These are phyloP conservation scores for Oemleria cerasiformis DNA, from an alignment of 306 rosid genomes.

Conservation along the genomic window DNA sequence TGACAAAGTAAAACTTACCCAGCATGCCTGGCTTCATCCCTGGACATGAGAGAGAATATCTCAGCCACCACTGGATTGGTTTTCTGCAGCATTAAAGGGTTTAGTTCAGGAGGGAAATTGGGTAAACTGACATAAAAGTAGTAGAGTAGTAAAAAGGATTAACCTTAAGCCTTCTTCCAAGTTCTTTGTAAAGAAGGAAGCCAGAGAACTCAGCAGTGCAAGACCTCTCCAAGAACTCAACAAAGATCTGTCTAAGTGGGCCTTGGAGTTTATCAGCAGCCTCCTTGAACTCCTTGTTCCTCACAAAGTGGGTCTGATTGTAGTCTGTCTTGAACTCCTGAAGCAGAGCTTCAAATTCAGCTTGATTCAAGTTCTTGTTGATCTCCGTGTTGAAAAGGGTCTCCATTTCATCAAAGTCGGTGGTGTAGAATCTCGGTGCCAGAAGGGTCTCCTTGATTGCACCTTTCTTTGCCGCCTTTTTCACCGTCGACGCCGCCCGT, in stretches of 20 bases:
- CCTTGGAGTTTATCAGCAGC: slow-evolving; percentile 92
- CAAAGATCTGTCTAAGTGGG: slow-evolving; percentile 85
- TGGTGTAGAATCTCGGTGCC: slow-evolving; percentile 93
- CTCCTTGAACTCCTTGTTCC: slow-evolving; percentile 97
- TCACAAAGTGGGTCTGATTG: slow-evolving; percentile 94
- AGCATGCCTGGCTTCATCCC: slow-evolving; percentile 99
- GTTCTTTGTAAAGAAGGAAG: slow-evolving; percentile 94
- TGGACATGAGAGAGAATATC: slow-evolving; percentile 98
- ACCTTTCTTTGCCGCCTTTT: slow-evolving; percentile 53
- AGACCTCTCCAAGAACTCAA: slow-evolving; percentile 96
- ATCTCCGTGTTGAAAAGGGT: slow-evolving; percentile 94
- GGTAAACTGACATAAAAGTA: too few relatives aligned
- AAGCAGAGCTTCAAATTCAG: slow-evolving; percentile 81
- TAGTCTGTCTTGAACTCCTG: slow-evolving; percentile 99
- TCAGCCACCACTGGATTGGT: slow-evolving; percentile 99
- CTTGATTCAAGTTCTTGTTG: slow-evolving; percentile 76
- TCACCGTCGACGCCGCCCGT: slow-evolving; percentile 29
- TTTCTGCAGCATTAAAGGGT: slow-evolving; percentile 51
- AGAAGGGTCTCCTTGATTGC: slow-evolving; percentile 81
- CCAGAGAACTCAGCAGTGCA: slow-evolving; percentile 99
- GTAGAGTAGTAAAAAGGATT: background rate
- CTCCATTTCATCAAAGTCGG: slow-evolving; percentile 98
- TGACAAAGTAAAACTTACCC: slow-evolving; percentile 40
- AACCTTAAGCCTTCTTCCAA: slow-evolving; percentile 97
- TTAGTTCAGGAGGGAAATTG: too few relatives aligned